Evolutionary conservation across 2,329 filamentous ascomycete genomes (phyloP), one percentile per base, ranked within the genome.

Genomic region (Nemania sp.): DNA sequence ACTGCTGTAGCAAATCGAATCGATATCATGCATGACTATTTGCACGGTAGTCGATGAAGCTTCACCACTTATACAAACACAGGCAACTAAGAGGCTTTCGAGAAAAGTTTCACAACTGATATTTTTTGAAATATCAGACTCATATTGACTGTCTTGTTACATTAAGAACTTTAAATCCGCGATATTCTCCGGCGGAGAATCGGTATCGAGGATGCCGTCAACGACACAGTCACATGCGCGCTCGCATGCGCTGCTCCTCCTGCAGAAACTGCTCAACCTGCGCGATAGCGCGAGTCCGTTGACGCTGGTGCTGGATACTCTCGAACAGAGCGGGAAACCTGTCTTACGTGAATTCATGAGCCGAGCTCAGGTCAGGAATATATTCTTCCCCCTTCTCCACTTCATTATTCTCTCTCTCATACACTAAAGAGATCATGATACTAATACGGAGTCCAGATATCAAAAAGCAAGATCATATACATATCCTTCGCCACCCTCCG

Each of bases 221-320:
- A 73, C 77, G 17, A 74, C 76, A n/a, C 73, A 81, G 39, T 75
- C 81, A 41, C 90, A 96, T 67, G 81, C 89, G 24, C 83, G 90
- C 60, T 92, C 90, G 17, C 91, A 96, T 72, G 92, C 91, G 69
- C 75, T 95, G 19, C 82, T 96, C 2, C 78, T 96, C 2, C 85
- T 96, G 50, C 89, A 91, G 59, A 92, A 91, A 67, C 77, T 96
- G 2, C 78, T 96, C 59, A 90, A 86, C 66, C 77, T 90, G 51
- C 82, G 90, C 58, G 89, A 94, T 70, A 85, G 84, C 52, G 85
- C 88, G 12, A 96, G 91, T 43, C 93, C 93, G 2, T 84, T 97
- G 66, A 97, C 92, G 0, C 77, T 97, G 22, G 73, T 97, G 3
- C 78, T 96, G 52, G 93, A 97, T 71, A 90, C 81, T 28, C 77